Evolutionary conservation across 352 stramenopile species (phyloP).

Genomic region (Globisporangium perplexum): DNA sequence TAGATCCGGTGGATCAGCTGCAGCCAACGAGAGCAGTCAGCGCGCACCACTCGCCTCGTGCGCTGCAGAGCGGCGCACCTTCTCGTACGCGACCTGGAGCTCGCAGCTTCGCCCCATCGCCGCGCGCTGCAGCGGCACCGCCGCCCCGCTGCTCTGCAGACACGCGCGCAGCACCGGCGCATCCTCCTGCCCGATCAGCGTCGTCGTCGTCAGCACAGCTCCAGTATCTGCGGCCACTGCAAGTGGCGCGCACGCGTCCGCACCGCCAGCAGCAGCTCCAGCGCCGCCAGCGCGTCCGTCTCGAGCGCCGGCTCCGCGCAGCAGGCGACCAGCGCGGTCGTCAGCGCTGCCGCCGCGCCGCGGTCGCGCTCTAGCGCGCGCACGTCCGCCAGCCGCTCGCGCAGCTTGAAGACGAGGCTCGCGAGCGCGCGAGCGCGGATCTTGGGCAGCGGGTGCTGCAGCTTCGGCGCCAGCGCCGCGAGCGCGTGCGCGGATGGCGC

Average conservation of each 20-base stretch:
- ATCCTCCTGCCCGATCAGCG: constrained; percentile 3
- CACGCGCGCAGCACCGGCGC: constrained; percentile 20
- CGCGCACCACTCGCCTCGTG: neutral
- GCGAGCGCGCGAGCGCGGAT: constrained; percentile 55
- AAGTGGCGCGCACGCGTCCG: neutral
- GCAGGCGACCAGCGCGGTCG: constrained; percentile 27
- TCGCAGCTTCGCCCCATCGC: constrained; percentile 22
- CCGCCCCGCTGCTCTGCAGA: constrained; percentile 30
- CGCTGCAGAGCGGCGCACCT: constrained; percentile 17
- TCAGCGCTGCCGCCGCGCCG: constrained; percentile 23
- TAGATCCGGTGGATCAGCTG: neutral
- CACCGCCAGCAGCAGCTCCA: constrained; percentile 38
- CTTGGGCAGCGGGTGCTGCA: constrained; percentile 51
- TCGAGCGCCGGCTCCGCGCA: constrained; percentile 39
- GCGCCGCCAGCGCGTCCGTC: constrained; percentile 37
- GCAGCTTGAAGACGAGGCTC: constrained; percentile 64
- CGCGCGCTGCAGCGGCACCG: constrained; percentile 30
- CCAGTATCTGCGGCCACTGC: neutral
- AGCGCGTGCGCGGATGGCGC: no score
- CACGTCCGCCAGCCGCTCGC: constrained; percentile 37
- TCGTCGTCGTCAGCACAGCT: neutral
- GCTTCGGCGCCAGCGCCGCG: constrained; percentile 40
- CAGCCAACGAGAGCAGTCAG: neutral
- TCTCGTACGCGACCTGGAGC: constrained; percentile 35
- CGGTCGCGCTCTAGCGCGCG: constrained; percentile 20